Evolutionary conservation across 192 early-diverging fungal species (phyloP).

Genomic region (Coemansia sp.): DNA sequence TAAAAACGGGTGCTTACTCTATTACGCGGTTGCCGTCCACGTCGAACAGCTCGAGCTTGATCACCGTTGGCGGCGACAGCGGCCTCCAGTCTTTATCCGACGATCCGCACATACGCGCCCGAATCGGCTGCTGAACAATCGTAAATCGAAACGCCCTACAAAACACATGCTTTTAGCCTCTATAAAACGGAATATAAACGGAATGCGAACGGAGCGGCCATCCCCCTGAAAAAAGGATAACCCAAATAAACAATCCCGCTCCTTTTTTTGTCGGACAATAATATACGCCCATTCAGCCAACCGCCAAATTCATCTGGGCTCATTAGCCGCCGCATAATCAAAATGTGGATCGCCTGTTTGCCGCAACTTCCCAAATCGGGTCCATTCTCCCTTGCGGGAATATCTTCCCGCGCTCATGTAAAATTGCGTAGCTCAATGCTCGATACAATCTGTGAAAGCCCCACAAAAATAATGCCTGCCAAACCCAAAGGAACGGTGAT

Average conservation of each 20-base stretch:
- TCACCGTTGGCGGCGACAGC: constrained; percentile 74
- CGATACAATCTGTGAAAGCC: no score
- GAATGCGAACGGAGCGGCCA: not conserved
- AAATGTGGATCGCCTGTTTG: not conserved
- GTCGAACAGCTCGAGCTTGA: constrained; percentile 65
- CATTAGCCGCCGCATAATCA: not conserved
- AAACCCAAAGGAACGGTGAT: not conserved
- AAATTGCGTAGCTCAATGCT: not conserved
- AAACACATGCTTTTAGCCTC: not conserved
- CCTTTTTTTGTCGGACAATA: not conserved
- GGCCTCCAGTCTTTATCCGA: constrained; percentile 80
- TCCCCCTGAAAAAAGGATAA: not conserved
- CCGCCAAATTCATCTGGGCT: not conserved
- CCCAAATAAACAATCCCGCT: not conserved
- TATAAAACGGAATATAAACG: not conserved
- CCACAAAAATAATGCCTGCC: not conserved
- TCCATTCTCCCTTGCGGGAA: not conserved
- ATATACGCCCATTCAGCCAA: not conserved
- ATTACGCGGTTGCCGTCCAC: constrained; percentile 51
- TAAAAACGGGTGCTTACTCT: constrained; percentile 9
- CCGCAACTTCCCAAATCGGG: not conserved
- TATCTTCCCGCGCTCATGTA: not conserved
- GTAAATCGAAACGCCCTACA: constrained; percentile 62
- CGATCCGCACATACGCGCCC: constrained; percentile 79
- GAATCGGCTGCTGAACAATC: constrained; percentile 73